Evolutionary conservation across 2,329 filamentous ascomycete genomes (phyloP).

Genomic region (Zasmidium angulare): DNA sequence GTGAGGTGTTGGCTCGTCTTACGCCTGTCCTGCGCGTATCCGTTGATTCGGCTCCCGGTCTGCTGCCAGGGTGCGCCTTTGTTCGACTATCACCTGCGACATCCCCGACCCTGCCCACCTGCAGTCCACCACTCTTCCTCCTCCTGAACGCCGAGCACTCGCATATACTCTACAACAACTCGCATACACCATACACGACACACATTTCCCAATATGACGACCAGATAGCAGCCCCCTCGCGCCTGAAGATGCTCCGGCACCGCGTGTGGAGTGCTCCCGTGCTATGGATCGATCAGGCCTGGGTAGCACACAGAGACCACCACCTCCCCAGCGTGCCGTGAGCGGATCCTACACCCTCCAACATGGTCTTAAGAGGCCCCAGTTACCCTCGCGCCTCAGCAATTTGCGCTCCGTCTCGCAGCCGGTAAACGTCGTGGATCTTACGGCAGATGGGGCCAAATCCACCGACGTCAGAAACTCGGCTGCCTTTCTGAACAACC

Average conservation of each 20-base stretch:
- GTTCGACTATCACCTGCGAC: background rate
- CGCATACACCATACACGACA: background rate
- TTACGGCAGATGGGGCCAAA: conserved; percentile 23
- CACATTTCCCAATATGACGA: background rate
- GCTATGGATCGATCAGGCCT: conserved; percentile 30
- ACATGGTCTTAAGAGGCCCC: conserved; percentile 22
- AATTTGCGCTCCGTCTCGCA: conserved; percentile 34
- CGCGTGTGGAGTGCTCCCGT: conserved; percentile 17
- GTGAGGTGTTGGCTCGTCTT: background rate
- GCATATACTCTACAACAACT: background rate
- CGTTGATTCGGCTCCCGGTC: background rate
- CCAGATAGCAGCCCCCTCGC: conserved; percentile 4
- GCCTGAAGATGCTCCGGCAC: conserved; percentile 24
- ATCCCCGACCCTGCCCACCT: background rate
- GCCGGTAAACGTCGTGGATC: conserved; percentile 26
- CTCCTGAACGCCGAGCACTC: background rate
- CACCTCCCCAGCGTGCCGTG: conserved; percentile 28
- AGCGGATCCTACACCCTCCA: conserved; percentile 27
- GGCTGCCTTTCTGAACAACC: conserved; percentile 22
- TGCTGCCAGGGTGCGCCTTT: background rate
- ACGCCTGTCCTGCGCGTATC: background rate
- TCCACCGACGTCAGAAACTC: conserved; percentile 15
- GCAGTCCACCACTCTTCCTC: background rate
- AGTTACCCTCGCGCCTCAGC: conserved; percentile 34
- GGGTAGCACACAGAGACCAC: conserved; percentile 25